A percentile compares a stretch with the other conserved stretches of the same genome.
Conservation (phyloP, 352 stramenopile genomes). For the Lagenidium sp. region DNA sequence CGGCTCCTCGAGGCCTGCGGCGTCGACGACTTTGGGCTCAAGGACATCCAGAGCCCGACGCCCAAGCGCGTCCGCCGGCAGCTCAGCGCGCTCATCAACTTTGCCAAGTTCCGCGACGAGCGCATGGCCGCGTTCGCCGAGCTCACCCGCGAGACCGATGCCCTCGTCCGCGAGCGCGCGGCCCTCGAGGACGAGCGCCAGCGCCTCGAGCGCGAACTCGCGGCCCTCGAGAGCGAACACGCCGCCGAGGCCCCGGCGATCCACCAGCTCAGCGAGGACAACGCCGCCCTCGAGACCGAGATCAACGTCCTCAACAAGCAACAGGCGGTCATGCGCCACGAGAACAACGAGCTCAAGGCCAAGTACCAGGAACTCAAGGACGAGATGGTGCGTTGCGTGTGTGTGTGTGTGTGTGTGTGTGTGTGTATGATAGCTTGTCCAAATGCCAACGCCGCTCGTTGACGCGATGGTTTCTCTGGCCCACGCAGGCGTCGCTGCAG, state of each 20-base stretch:
- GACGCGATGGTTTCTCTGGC: too few species aligned
- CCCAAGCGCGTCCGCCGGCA: slow-evolving; percentile 88
- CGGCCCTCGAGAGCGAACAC: slow-evolving; percentile 46
- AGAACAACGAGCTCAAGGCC: slow-evolving; percentile 74
- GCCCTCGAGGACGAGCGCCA: slow-evolving; percentile 53
- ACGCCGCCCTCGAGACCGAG: slow-evolving; percentile 71
- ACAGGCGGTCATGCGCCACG: slow-evolving; percentile 80
- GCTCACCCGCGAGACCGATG: slow-evolving; percentile 69
- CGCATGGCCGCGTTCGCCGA: slow-evolving; percentile 79
- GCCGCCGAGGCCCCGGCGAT: slow-evolving; percentile 47
- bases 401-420: too few species aligned
- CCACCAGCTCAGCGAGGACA: slow-evolving; percentile 66
- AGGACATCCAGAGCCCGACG: slow-evolving; percentile 86
- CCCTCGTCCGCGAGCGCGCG: slow-evolving; percentile 29
- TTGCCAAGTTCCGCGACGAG: slow-evolving; percentile 95
- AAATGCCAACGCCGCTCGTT: too few species aligned
- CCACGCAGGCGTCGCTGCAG: slow-evolving; percentile 26
- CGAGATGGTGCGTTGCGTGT: too few species aligned
- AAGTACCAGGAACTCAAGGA: slow-evolving; percentile 81
- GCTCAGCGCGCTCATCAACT: slow-evolving; percentile 96
- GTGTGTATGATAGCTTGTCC: too few species aligned
- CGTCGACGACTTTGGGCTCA: slow-evolving; percentile 91
- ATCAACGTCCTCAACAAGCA: slow-evolving; percentile 89
- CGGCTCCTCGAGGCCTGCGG: slow-evolving; percentile 89
- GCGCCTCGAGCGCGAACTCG: slow-evolving; percentile 45